Evolutionary conservation across 495 filamentous ascomycete species (phyloP).

Genomic region (Melanomma pulvis-pyrius): DNA sequence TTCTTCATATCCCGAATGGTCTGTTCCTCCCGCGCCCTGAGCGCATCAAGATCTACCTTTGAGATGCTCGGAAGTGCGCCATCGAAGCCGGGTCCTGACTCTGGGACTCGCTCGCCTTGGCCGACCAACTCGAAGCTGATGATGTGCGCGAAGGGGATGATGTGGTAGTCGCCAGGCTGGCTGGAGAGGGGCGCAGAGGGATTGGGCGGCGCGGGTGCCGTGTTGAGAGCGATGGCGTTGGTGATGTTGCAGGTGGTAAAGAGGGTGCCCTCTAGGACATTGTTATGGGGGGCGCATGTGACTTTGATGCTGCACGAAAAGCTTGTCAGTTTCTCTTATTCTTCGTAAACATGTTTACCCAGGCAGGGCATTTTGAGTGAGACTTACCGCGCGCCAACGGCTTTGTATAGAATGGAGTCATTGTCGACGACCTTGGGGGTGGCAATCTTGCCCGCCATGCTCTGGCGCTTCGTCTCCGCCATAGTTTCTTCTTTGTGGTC

Average conservation of each 20-base stretch:
- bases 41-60: conserved; percentile 54
- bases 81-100: conserved; percentile 34
- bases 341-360: neutral
- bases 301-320: conserved; percentile 57
- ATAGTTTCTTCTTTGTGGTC: conserved; percentile 25
- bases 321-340: conserved; percentile 5
- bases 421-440: conserved; percentile 45
- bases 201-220: conserved; percentile 43
- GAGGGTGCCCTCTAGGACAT: conserved; percentile 63
- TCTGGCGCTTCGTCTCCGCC: conserved; percentile 43
- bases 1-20: conserved; percentile 59
- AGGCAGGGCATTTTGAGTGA: neutral
- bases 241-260: conserved; percentile 70
- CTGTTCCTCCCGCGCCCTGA: conserved; percentile 58
- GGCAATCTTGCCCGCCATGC: conserved; percentile 44
- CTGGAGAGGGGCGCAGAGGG: conserved; percentile 48
- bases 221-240: conserved; percentile 66
- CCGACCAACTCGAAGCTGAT: conserved; percentile 59
- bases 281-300: conserved; percentile 57
- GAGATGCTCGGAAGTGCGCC: conserved; percentile 43
- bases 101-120: conserved; percentile 34
- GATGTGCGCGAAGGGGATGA: conserved; percentile 66
- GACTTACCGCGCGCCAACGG: conserved; percentile 47
- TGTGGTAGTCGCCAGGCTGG: conserved; percentile 62
- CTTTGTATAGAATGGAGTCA: conserved; percentile 43